phyloP scores from a whole-genome alignment of 805 yeast genomes.

The Yamadazyma sp. region DNA sequence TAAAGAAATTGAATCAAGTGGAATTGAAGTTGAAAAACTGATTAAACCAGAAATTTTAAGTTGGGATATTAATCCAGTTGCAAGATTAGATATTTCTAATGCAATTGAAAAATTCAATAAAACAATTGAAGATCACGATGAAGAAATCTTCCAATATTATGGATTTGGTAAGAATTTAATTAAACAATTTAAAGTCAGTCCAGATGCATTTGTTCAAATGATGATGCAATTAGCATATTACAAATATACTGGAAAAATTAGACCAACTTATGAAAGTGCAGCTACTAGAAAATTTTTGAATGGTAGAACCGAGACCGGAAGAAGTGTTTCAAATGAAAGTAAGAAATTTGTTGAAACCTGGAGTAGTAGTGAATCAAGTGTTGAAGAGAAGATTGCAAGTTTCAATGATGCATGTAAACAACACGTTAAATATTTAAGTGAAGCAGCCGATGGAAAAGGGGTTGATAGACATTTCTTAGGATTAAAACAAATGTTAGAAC shows the following conservation, averaged over 20 bases:
- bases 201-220: slow-evolving; percentile 93
- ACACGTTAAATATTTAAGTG: slow-evolving; percentile 70
- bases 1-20: slow-evolving; percentile 16
- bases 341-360: slow-evolving; percentile 70
- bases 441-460: slow-evolving; percentile 83
- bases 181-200: slow-evolving; percentile 80
- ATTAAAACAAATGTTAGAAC: slow-evolving; percentile 63
- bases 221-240: slow-evolving; percentile 86
- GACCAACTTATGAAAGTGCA: slow-evolving; percentile 96
- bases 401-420: slow-evolving; percentile 70
- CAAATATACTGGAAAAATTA: slow-evolving; percentile 71
- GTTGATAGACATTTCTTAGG: slow-evolving; percentile 95
- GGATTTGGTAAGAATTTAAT: slow-evolving; percentile 86
- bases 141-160: slow-evolving; percentile 74
- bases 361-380: slow-evolving; percentile 51
- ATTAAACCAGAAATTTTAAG: slow-evolving; percentile 28
- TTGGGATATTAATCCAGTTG: slow-evolving; percentile 58
- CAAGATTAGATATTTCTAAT: slow-evolving; percentile 46
- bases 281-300: slow-evolving; percentile 84
- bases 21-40: slow-evolving; percentile 8
- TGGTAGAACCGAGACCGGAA: slow-evolving; percentile 94
- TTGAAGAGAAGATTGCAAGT: slow-evolving; percentile 57
- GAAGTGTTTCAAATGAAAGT: slow-evolving; percentile 76
- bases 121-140: slow-evolving; percentile 65
- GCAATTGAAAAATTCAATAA: slow-evolving; percentile 58